phyloP scores from a whole-genome alignment of 176 grass and related monocot species.

The Triticum turgidum region DNA sequence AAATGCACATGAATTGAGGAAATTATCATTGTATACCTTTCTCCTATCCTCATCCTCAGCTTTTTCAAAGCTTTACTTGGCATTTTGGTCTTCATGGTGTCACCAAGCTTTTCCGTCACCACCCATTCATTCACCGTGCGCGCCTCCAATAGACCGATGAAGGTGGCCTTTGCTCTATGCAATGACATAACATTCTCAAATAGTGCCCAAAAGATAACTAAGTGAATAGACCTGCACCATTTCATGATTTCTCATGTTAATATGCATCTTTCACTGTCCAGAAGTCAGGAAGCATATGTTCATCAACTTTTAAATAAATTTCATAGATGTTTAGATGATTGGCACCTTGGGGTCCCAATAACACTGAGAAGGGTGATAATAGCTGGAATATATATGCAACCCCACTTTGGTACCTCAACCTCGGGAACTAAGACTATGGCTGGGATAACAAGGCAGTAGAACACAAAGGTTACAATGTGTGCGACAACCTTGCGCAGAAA shows the following conservation, averaged over 20 bases:
- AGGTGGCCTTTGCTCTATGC: slow-evolving; percentile 73
- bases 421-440: slow-evolving; percentile 61
- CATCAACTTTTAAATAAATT: background rate
- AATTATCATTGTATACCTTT: slow-evolving; percentile 37
- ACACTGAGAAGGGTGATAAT: slow-evolving; percentile 65
- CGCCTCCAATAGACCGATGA: slow-evolving; percentile 64
- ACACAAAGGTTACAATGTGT: slow-evolving; percentile 68
- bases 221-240: slow-evolving; percentile 59
- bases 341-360: slow-evolving; percentile 59
- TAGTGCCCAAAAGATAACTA: slow-evolving; percentile 69
- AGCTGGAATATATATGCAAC: slow-evolving; percentile 62
- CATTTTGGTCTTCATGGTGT: slow-evolving; percentile 49
- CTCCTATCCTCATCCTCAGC: slow-evolving; percentile 39
- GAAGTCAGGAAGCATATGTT: background rate
- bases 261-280: background rate
- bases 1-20: background rate
- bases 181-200: slow-evolving; percentile 91
- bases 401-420: slow-evolving; percentile 76
- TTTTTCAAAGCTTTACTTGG: slow-evolving; percentile 44
- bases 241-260: background rate
- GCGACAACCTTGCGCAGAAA: slow-evolving; percentile 61
- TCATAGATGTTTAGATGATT: background rate
- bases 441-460: slow-evolving; percentile 75
- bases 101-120: slow-evolving; percentile 76
- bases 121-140: slow-evolving; percentile 73